These are phyloP conservation scores for Blumeriella jaapii DNA, from an alignment of 2,329 filamentous ascomycete genomes.

Conservation along the genomic window DNA sequence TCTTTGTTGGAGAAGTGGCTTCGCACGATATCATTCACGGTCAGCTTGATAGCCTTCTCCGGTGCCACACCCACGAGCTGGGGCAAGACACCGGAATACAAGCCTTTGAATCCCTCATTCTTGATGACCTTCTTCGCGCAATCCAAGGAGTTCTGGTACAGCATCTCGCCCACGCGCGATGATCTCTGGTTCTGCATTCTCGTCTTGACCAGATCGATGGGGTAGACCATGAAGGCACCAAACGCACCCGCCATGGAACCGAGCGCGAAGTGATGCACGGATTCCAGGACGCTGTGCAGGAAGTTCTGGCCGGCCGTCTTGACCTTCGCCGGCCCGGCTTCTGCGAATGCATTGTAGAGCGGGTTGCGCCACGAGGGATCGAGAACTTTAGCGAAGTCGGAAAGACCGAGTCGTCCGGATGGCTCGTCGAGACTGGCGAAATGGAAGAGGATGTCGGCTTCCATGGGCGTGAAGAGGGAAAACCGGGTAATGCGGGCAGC, in stretches of 20 bases:
- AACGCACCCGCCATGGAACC: slow-evolving; percentile 90
- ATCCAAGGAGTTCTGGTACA: slow-evolving; percentile 97
- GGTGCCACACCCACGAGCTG: slow-evolving; percentile 97
- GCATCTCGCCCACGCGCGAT: slow-evolving; percentile 66
- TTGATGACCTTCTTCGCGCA: slow-evolving; percentile 87
- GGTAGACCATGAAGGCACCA: slow-evolving; percentile 98
- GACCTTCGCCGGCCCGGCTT: slow-evolving; percentile 34
- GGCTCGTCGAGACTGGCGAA: slow-evolving; percentile 89
- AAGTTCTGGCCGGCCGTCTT: slow-evolving; percentile 45
- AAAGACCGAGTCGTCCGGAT: slow-evolving; percentile 69
- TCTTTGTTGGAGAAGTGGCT: slow-evolving; percentile 62
- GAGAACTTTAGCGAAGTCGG: slow-evolving; percentile 88
- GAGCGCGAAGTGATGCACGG: slow-evolving; percentile 79
- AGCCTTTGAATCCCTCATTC: slow-evolving; percentile 79
- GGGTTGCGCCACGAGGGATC: slow-evolving; percentile 79
- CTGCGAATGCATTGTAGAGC: slow-evolving; percentile 26
- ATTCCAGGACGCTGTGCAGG: slow-evolving; percentile 57
- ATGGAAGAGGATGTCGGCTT: slow-evolving; percentile 96
- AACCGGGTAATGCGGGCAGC: slow-evolving; percentile 85
- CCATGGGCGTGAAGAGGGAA: slow-evolving; percentile 95
- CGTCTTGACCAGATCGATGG: slow-evolving; percentile 97
- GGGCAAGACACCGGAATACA: slow-evolving; percentile 91
- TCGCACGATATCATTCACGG: slow-evolving; percentile 89
- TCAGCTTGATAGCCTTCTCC: slow-evolving; percentile 98
- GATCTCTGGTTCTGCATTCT: slow-evolving; percentile 94